phyloP scores from a whole-genome alignment of 768 basidiomycete species.

The Lentinula guzmanii region DNA sequence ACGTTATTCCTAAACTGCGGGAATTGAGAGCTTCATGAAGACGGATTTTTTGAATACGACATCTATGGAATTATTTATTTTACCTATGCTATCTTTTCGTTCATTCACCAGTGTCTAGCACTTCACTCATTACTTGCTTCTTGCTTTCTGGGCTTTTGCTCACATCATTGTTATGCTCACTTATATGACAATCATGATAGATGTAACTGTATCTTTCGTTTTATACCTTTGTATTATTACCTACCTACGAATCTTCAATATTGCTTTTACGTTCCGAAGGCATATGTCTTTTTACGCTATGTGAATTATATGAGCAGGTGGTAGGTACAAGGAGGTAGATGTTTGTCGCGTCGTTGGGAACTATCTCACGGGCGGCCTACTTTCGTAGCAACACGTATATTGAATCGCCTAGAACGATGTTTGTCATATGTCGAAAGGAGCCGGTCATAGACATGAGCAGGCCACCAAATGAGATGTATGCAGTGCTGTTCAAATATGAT shows the following conservation, averaged over 20 bases:
- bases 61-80: neutral
- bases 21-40: constrained; percentile 29
- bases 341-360: neutral
- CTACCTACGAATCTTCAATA: neutral
- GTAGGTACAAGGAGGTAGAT: too few species aligned
- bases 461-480: constrained; percentile 95
- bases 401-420: constrained; percentile 89
- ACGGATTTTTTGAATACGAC: neutral
- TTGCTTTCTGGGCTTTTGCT: neutral
- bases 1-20: constrained; percentile 39
- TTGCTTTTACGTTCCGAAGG: too few species aligned
- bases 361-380: constrained; percentile 21
- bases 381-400: constrained; percentile 85
- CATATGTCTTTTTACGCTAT: too few species aligned
- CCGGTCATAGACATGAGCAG: constrained; percentile 92
- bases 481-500: constrained; percentile 54
- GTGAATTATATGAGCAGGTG: too few species aligned
- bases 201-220: neutral
- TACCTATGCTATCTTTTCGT: neutral
- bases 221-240: neutral
- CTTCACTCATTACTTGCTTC: neutral
- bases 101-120: neutral
- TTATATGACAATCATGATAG: neutral
- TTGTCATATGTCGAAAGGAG: constrained; percentile 86
- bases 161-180: neutral